These are phyloP conservation scores for Gonapodya sp. DNA, from an alignment of 192 early-diverging fungal species.

Conservation along the genomic window DNA sequence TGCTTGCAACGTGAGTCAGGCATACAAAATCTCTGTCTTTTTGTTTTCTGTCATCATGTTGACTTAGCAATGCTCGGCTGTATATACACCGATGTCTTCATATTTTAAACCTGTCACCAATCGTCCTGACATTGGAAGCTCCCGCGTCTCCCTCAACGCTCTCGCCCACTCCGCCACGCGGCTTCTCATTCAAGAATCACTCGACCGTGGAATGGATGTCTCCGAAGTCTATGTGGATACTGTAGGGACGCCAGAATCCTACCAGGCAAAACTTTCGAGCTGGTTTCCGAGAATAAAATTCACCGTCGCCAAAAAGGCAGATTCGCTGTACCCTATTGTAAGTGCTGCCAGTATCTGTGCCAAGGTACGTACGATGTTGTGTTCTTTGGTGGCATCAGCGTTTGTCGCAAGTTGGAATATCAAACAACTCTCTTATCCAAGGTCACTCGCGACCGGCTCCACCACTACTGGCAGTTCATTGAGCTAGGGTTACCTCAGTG, in stretches of 20 bases:
- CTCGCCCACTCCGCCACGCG: conserved; percentile 93
- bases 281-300: conserved; percentile 72
- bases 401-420: not conserved
- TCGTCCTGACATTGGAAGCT: not conserved
- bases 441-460: conserved; percentile 25
- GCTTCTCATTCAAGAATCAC: conserved; percentile 55
- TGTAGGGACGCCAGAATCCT: conserved; percentile 82
- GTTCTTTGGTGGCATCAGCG: not conserved
- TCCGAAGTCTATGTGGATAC: conserved; percentile 89
- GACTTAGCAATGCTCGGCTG: too few relatives aligned
- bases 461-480: conserved; percentile 30
- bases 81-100: too few relatives aligned
- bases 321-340: conserved; percentile 85
- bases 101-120: too few relatives aligned
- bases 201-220: conserved; percentile 56
- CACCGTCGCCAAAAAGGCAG: conserved; percentile 89
- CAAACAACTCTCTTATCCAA: not conserved
- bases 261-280: conserved; percentile 62
- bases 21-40: too few relatives aligned
- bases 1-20: conserved; percentile 60
- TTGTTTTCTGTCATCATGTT: too few relatives aligned
- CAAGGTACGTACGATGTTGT: conserved; percentile 45
- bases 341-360: conserved; percentile 93
- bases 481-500: conserved; percentile 3
- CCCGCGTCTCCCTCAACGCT: conserved; percentile 56